A percentile compares a stretch with the other conserved stretches of the same genome.
These are phyloP conservation scores for Alternaria atra DNA, from an alignment of 2,329 filamentous ascomycete genomes.

Conservation along the genomic window DNA sequence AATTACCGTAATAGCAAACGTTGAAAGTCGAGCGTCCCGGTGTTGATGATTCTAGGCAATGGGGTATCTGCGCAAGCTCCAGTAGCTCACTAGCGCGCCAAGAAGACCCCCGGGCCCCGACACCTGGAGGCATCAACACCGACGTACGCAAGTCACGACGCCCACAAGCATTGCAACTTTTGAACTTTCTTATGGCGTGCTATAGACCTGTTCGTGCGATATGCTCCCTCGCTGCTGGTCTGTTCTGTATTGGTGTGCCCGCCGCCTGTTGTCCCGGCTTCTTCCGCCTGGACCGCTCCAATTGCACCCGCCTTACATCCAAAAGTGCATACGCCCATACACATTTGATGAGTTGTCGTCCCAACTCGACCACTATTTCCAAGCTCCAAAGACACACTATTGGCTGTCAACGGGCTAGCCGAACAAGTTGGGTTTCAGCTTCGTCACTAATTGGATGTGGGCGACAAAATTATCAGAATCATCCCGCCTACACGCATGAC, in stretches of 20 bases:
- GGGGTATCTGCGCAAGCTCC: slow-evolving; percentile 42
- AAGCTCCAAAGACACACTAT: slow-evolving; percentile 34
- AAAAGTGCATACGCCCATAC: slow-evolving; percentile 39
- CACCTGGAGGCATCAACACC: slow-evolving; percentile 1
- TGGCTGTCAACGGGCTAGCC: slow-evolving; percentile 44
- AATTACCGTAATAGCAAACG: neutral
- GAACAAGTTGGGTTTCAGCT: slow-evolving; percentile 48
- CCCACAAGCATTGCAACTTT: neutral
- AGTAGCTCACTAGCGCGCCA: slow-evolving; percentile 27
- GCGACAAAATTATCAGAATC: slow-evolving; percentile 40
- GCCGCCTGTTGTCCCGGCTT: slow-evolving; percentile 20
- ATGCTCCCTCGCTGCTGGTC: neutral
- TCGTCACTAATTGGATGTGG: slow-evolving; percentile 44
- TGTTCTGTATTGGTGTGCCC: neutral
- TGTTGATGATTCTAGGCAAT: slow-evolving; percentile 43
- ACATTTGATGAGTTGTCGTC: slow-evolving; percentile 52
- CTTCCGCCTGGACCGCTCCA: slow-evolving; percentile 34
- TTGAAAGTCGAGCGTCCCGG: slow-evolving; percentile 11
- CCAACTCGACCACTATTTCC: slow-evolving; percentile 41
- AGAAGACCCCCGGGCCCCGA: slow-evolving; percentile 7
- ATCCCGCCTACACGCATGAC: slow-evolving; percentile 53
- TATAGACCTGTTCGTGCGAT: neutral
- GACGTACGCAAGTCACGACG: neutral
- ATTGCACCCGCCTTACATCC: slow-evolving; percentile 33
- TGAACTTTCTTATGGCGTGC: neutral